These are phyloP conservation scores for Colletotrichum navitas DNA, from an alignment of 2,329 filamentous ascomycete species.

Conservation along the genomic window DNA sequence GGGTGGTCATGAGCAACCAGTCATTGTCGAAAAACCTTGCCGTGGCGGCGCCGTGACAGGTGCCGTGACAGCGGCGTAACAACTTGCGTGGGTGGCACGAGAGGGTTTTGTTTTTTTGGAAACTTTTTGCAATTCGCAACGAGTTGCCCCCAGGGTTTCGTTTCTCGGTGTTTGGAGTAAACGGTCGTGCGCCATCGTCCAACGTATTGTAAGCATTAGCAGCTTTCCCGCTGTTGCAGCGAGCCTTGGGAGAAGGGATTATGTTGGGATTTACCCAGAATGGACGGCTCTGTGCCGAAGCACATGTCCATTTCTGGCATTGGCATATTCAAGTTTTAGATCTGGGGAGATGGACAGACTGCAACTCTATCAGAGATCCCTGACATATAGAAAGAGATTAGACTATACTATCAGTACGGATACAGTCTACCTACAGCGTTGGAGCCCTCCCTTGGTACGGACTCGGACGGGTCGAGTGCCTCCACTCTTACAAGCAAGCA, in stretches of 20 bases:
- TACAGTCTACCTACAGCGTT: background rate
- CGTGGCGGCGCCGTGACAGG: slow-evolving; percentile 12
- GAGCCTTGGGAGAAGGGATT: background rate
- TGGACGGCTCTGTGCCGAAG: background rate
- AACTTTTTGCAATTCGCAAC: slow-evolving; percentile 34
- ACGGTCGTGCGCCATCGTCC: slow-evolving; percentile 14
- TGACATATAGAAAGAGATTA: background rate
- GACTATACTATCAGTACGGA: too few species aligned
- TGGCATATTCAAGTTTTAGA: slow-evolving; percentile 9
- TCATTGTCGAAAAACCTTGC: slow-evolving; percentile 1
- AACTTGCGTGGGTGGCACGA: slow-evolving; percentile 2
- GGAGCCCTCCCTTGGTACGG: slow-evolving; percentile 8
- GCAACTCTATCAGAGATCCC: slow-evolving; percentile 1
- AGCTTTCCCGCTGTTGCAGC: slow-evolving; percentile 15
- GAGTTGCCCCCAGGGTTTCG: slow-evolving; percentile 20
- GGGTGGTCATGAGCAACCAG: background rate
- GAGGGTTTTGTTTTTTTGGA: slow-evolving; percentile 1
- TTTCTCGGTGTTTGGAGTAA: slow-evolving; percentile 11
- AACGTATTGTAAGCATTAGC: slow-evolving; percentile 24
- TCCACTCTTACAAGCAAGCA: background rate
- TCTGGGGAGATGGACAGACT: background rate
- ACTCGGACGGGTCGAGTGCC: background rate
- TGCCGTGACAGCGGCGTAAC: slow-evolving; percentile 1
- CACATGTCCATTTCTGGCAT: background rate
- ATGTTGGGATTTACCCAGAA: background rate